Evolutionary conservation across 352 stramenopile species (phyloP).

Genomic region (Globisporangium okanoganense): DNA sequence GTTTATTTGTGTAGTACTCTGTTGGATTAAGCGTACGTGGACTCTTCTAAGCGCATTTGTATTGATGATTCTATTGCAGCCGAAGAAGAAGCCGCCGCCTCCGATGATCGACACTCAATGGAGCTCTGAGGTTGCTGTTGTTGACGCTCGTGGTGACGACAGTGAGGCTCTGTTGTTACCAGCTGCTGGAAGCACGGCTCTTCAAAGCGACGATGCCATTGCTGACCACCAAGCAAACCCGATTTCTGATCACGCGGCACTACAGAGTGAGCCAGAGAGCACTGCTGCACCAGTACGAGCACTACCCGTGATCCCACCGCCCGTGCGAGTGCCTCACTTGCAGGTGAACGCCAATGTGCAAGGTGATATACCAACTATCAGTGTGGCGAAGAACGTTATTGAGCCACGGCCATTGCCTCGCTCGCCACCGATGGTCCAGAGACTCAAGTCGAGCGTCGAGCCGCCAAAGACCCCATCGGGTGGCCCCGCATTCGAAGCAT

Average conservation of each 20-base stretch:
- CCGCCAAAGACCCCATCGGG: slow-evolving; percentile 56
- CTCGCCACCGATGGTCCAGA: slow-evolving; percentile 8
- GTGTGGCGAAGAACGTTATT: slow-evolving; percentile 12
- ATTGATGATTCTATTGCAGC: neutral
- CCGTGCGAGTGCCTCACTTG: neutral
- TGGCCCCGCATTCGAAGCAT: slow-evolving; percentile 25
- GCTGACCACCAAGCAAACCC: neutral
- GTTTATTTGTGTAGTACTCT: neutral
- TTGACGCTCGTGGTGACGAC: neutral
- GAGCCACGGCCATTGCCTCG: neutral
- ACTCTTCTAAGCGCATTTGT: neutral
- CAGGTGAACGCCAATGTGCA: neutral
- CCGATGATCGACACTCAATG: slow-evolving; percentile 12
- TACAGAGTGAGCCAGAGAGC: neutral
- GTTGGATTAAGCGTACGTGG: neutral
- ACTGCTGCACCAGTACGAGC: neutral
- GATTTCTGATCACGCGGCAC: neutral
- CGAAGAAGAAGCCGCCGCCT: slow-evolving; percentile 10
- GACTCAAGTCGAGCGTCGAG: slow-evolving; percentile 19
- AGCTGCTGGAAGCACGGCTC: neutral
- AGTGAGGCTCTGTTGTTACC: neutral
- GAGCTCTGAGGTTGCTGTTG: neutral
- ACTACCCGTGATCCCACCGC: neutral
- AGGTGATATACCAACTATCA: neutral
- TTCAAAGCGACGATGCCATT: neutral